Percentiles rank a stretch among this genome's conserved stretches.
These are phyloP conservation scores for Neurospora sublineolata DNA, from an alignment of 495 filamentous ascomycete genomes.

Conservation along the genomic window DNA sequence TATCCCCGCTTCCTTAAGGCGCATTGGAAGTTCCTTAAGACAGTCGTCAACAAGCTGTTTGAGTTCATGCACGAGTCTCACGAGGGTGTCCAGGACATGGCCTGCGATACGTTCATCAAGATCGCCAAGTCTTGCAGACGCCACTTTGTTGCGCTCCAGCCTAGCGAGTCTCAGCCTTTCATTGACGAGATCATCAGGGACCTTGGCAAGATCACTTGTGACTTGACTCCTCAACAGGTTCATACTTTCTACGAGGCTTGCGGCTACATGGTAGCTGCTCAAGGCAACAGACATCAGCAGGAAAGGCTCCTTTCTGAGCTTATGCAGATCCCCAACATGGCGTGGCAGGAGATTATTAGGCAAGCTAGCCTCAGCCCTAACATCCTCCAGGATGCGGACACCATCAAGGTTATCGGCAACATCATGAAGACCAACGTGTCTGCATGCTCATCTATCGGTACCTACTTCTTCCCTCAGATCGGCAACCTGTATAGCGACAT, in stretches of 20 bases:
- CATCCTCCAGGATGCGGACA: conserved; percentile 79
- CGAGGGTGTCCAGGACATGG: conserved; percentile 99
- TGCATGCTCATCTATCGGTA: conserved; percentile 87
- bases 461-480: conserved; percentile 98
- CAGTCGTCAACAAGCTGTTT: conserved; percentile 98
- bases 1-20: conserved; percentile 97
- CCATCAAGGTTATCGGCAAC: conserved; percentile 96
- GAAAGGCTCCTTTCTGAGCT: conserved; percentile 84
- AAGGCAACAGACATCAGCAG: conserved; percentile 83
- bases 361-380: conserved; percentile 69
- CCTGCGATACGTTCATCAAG: conserved; percentile 99
- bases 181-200: conserved; percentile 97
- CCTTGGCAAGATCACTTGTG: conserved; percentile 86
- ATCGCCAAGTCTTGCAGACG: conserved; percentile 96
- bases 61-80: conserved; percentile 99
- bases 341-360: conserved; percentile 89
- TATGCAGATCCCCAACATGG: conserved; percentile 84
- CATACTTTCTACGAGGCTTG: conserved; percentile 99
- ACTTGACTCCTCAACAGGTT: conserved; percentile 90
- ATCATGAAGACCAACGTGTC: conserved; percentile 99
- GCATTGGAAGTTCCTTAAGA: conserved; percentile 99
- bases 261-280: conserved; percentile 97
- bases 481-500: conserved; percentile 96
- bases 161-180: conserved; percentile 88
- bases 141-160: conserved; percentile 93